These are phyloP conservation scores for Leersia perrieri DNA, from an alignment of 176 grass and related monocot species.

Conservation along the genomic window DNA sequence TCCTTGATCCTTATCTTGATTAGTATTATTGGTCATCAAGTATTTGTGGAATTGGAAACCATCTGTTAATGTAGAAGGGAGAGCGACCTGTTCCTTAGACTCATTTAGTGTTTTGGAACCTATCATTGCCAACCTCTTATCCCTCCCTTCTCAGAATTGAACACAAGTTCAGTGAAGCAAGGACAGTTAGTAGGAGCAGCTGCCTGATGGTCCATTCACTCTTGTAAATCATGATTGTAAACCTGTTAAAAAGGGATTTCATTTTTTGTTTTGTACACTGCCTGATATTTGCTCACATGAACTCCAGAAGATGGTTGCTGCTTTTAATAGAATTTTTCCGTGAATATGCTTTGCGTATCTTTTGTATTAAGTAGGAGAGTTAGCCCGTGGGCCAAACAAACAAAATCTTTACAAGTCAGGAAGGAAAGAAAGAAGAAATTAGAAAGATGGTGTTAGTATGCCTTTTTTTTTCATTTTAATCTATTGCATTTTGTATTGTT, in stretches of 20 bases:
- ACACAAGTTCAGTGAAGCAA: slow-evolving; percentile 54
- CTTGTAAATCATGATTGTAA: slow-evolving; percentile 72
- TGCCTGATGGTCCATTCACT: slow-evolving; percentile 76
- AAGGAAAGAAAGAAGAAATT: too few relatives aligned
- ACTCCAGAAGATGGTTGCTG: slow-evolving; percentile 81
- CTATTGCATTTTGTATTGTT: background rate
- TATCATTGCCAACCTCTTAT: slow-evolving; percentile 6
- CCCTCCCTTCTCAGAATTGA: slow-evolving; percentile 53
- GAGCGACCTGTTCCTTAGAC: background rate
- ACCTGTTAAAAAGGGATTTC: slow-evolving; percentile 72
- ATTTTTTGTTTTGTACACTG: slow-evolving; percentile 89
- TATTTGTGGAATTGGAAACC: background rate
- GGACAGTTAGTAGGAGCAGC: slow-evolving; percentile 60
- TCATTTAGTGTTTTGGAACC: background rate
- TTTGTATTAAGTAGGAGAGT: too few relatives aligned
- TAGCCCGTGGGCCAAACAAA: too few relatives aligned
- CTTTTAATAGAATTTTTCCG: slow-evolving; percentile 80
- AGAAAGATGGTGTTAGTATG: too few relatives aligned
- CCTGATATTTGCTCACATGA: slow-evolving; percentile 94
- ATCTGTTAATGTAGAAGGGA: background rate
- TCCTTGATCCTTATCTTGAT: background rate
- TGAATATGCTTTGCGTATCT: too few relatives aligned
- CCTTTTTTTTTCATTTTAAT: background rate
- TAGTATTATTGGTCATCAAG: background rate
- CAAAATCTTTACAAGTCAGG: too few relatives aligned